These are phyloP conservation scores for Bruguiera hainesii DNA, from an alignment of 441 rosid species.

Conservation along the genomic window DNA sequence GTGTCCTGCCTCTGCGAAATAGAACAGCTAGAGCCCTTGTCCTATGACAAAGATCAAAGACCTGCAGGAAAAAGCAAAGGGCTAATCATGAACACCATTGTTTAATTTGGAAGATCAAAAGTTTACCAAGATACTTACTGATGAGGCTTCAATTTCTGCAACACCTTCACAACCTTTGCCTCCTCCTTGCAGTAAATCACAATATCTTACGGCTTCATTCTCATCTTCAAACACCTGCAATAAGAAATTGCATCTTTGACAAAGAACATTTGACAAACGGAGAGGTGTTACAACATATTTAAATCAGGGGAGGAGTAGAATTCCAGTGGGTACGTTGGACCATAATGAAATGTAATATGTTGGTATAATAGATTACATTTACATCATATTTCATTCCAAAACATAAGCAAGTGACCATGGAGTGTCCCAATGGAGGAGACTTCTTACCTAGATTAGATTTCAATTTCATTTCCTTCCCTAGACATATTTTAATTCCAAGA, in stretches of 20 bases:
- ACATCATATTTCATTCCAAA: too few relatives aligned
- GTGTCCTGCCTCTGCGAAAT: slow-evolving; percentile 86
- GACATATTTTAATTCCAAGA: background rate
- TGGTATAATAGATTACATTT: too few relatives aligned
- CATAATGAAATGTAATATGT: too few relatives aligned
- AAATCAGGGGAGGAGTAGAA: too few relatives aligned
- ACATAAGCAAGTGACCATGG: too few relatives aligned
- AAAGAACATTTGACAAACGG: background rate
- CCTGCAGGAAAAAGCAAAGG: slow-evolving; percentile 39
- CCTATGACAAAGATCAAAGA: slow-evolving; percentile 84
- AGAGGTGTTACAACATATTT: too few relatives aligned
- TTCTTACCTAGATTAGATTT: too few relatives aligned
- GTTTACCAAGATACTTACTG: slow-evolving; percentile 44
- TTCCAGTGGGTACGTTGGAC: too few relatives aligned
- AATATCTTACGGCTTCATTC: slow-evolving; percentile 83
- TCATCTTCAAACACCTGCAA: slow-evolving; percentile 86
- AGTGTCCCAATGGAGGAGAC: too few relatives aligned
- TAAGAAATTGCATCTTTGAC: slow-evolving; percentile 7
- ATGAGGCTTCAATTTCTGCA: slow-evolving; percentile 94
- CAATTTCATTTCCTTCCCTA: too few relatives aligned
- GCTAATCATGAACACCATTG: background rate
- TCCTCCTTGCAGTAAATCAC: slow-evolving; percentile 90
- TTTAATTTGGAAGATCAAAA: background rate
- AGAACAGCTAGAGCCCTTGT: slow-evolving; percentile 86
- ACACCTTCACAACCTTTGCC: slow-evolving; percentile 97